Conservation (phyloP, 345 rosid species). For the Cardamine occulta region DNA sequence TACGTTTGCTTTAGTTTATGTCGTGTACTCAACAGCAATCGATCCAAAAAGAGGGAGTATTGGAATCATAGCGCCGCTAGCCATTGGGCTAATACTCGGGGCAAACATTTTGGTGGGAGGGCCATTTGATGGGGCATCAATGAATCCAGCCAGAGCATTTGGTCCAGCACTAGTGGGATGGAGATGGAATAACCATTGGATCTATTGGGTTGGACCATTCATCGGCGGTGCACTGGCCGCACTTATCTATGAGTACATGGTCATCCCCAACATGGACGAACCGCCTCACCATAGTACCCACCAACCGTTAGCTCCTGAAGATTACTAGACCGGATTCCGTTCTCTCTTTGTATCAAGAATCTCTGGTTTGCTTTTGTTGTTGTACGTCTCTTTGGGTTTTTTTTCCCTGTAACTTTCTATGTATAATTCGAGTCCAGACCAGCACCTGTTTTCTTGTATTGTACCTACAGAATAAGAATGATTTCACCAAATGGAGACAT, state of each 20-base stretch:
- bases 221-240: constrained; percentile 45
- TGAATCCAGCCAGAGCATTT: constrained; percentile 51
- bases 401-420: constrained; percentile 17
- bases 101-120: constrained; percentile 48
- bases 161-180: constrained; percentile 50
- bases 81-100: constrained; percentile 43
- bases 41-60: constrained; percentile 47
- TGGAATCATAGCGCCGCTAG: constrained; percentile 45
- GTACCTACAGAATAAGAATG: constrained; percentile 19
- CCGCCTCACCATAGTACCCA: constrained; percentile 48
- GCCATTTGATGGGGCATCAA: constrained; percentile 46
- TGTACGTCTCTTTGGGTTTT: constrained; percentile 10
- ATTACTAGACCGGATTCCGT: constrained; percentile 51
- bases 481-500: constrained; percentile 12
- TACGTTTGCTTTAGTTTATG: constrained; percentile 46
- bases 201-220: constrained; percentile 47
- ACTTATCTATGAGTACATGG: constrained; percentile 58
- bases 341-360: constrained; percentile 15
- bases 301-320: constrained; percentile 85
- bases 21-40: constrained; percentile 42
- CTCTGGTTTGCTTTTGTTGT: constrained; percentile 36
- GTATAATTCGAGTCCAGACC: constrained; percentile 32
- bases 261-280: constrained; percentile 51
- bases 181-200: constrained; percentile 48
- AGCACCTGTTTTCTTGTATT: constrained; percentile 28